Conservation (phyloP, 331 rosid species). For the Quercus phellos region DNA sequence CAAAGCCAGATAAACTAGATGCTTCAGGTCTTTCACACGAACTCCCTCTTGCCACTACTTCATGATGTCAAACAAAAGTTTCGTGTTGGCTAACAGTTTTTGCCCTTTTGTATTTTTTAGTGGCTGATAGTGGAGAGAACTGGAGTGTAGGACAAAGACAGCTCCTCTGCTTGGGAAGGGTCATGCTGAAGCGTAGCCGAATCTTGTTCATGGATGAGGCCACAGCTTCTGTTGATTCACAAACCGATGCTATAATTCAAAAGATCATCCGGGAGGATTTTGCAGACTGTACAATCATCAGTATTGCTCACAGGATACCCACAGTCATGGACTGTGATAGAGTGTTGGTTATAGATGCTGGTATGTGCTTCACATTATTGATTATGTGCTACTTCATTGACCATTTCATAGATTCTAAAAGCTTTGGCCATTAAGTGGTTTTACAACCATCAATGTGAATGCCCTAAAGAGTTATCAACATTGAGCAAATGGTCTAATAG, state of each 20-base stretch:
- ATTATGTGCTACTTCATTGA: neutral
- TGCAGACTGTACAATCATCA: constrained; percentile 69
- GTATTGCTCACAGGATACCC: constrained; percentile 94
- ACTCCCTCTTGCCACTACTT: constrained; percentile 8
- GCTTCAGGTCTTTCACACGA: constrained; percentile 41
- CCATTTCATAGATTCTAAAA: too few species aligned
- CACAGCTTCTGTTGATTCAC: constrained; percentile 90
- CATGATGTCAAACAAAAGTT: neutral
- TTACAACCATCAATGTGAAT: too few species aligned
- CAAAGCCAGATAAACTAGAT: constrained; percentile 70
- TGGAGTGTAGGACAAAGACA: constrained; percentile 99
- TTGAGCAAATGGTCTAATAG: too few species aligned
- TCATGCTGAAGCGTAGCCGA: constrained; percentile 76
- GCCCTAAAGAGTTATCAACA: too few species aligned
- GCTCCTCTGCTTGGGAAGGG: constrained; percentile 81
- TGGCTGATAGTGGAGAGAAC: constrained; percentile 73
- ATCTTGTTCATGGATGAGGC: constrained; percentile 89
- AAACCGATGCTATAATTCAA: constrained; percentile 74
- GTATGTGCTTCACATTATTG: constrained; percentile 19
- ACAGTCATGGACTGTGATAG: constrained; percentile 87
- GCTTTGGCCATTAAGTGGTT: too few species aligned
- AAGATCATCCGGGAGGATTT: constrained; percentile 80
- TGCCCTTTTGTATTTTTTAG: constrained; percentile 16
- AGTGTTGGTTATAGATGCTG: constrained; percentile 76
- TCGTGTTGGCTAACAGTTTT: neutral